These are phyloP conservation scores for Phialocephala subalpina DNA, from an alignment of 2,329 filamentous ascomycete species.

Conservation along the genomic window DNA sequence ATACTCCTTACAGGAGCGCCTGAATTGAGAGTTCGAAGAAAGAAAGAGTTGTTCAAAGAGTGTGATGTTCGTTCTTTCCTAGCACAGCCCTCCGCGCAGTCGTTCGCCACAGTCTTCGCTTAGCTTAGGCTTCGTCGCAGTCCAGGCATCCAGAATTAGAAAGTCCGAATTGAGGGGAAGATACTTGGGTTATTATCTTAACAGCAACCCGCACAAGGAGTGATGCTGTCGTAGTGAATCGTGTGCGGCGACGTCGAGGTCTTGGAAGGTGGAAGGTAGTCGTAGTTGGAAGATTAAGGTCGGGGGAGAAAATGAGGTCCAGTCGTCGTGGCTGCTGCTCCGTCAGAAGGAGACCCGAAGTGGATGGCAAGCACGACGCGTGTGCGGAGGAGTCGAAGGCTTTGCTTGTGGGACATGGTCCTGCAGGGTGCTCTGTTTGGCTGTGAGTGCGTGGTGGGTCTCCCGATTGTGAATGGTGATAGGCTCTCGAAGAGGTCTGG, in stretches of 20 bases:
- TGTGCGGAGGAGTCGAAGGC: not conserved
- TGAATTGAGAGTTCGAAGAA: slow-evolving; percentile 16
- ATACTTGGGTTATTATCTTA: not conserved
- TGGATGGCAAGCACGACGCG: not conserved
- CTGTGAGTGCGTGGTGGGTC: not conserved
- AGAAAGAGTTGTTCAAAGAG: slow-evolving; percentile 24
- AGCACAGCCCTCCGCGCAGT: slow-evolving; percentile 24
- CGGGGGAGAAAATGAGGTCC: not conserved
- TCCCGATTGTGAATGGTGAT: not conserved
- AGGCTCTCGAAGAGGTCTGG: no score
- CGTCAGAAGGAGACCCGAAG: not conserved
- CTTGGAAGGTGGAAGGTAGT: not conserved
- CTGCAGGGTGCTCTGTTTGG: not conserved
- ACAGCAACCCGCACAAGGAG: not conserved
- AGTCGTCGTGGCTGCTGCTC: not conserved
- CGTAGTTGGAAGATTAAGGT: slow-evolving; percentile 8
- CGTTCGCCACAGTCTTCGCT: slow-evolving; percentile 18
- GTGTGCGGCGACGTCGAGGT: not conserved
- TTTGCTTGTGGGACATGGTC: not conserved
- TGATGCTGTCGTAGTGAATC: not conserved
- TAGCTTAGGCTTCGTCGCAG: slow-evolving; percentile 21
- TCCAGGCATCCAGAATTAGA: slow-evolving; percentile 17
- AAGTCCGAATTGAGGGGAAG: not conserved
- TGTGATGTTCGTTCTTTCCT: slow-evolving; percentile 13
- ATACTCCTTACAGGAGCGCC: slow-evolving; percentile 22